These are phyloP conservation scores for Venturia aucupariae DNA, from an alignment of 2,329 filamentous ascomycete genomes.

Conservation along the genomic window DNA sequence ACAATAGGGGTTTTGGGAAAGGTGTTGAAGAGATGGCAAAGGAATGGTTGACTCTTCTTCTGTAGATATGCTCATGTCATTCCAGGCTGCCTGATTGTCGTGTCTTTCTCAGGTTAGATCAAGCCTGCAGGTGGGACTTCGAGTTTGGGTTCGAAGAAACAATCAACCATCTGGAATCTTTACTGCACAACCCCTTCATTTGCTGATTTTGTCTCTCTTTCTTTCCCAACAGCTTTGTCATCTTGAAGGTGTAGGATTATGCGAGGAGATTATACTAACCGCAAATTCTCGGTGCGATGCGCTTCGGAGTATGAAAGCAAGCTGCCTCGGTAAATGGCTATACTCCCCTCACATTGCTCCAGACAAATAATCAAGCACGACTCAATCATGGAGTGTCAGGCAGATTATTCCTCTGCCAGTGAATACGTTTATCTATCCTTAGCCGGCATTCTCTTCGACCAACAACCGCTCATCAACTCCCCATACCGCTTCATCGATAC, in stretches of 20 bases:
- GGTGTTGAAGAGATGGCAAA: neutral
- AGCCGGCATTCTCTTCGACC: neutral
- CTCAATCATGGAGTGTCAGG: too few species aligned
- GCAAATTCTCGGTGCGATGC: neutral
- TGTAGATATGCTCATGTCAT: neutral
- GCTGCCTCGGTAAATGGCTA: constrained; percentile 4
- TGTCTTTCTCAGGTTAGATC: neutral
- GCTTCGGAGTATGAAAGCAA: neutral
- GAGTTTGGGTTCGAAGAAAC: neutral
- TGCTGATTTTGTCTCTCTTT: neutral
- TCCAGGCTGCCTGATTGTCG: too few species aligned
- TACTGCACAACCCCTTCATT: neutral
- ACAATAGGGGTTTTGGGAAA: neutral
- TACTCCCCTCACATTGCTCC: neutral
- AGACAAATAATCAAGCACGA: neutral
- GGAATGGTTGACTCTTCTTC: neutral
- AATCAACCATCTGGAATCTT: neutral
- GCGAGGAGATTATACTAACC: neutral
- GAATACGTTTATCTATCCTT: neutral
- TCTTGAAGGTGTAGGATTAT: neutral
- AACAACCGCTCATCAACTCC: neutral
- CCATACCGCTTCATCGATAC: neutral
- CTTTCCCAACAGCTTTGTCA: too few species aligned
- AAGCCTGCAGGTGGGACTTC: neutral
- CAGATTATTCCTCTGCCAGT: too few species aligned